Base-by-base conservation (phyloP, 352 stramenopile genomes). In the Phytophthora gonapodyides region DNA sequence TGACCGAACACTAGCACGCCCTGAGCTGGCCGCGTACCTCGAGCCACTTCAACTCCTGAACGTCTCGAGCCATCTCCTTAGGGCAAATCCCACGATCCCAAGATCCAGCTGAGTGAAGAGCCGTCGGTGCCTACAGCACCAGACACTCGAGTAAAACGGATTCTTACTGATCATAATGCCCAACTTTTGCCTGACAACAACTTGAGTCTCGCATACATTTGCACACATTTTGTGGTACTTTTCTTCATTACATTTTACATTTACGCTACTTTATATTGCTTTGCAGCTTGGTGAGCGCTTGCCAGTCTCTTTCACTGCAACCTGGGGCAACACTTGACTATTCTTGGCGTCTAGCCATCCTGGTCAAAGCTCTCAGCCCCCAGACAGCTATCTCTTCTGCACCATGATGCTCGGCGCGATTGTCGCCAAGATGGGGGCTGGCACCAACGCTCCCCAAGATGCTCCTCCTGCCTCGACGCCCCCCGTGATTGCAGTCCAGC, bases 1-100 rank as follows among this genome's bases (percentile, higher is more conserved):
- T 11, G 27, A 24, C 12, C 17, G 13, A 36, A 46, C 10, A 47
- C 21, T n/a, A 38, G 30, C 15, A 49, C n/a, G 50, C 10, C 13
- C 16, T 9, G 12, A 21, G 12, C 3, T 31, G 17, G 6, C 46
- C 17, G 10, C 56, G 21, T 24, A 69, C 64, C 52, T 69, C 58
- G 19, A 73, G 64, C 64, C 64, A 73, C 36, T 55, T 61, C 50
- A 73, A 43, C 15, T 61, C 60, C 42, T 68, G 58, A 8, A 24
- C 38, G 17, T 68, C 49, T 30, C 57, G 13, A 36, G 10, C 5
- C 63, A 71, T 71, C 12, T 31, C 37, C 9, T 31, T 9, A 31
- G 36, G 11, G 11, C 21, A 34, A 55, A 12, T 17, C 12, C 40
- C 17, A 21, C 31, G 16, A 35, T 17, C 41, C 21, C 31, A 38